Base-by-base conservation (phyloP, 2,329 filamentous ascomycete genomes). In the Cryphonectria radicalis region DNA sequence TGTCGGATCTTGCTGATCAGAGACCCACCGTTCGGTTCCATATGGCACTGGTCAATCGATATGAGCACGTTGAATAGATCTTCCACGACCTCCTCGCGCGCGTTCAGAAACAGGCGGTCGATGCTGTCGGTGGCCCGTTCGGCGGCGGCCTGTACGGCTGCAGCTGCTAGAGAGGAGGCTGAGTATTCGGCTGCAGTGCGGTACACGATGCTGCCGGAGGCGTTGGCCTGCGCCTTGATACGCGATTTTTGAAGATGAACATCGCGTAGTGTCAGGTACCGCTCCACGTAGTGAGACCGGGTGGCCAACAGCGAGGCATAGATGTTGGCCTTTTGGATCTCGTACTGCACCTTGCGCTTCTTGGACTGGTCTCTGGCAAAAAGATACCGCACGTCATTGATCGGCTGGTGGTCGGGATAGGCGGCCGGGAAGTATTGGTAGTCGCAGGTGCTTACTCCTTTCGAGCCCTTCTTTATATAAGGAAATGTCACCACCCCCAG, bases 281-380 rank as follows among this genome's bases (percentile, higher is more conserved):
- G 91, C 79, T 97, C 93, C 0, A 97, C 93, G 70, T 95, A 90
- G 78, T 94, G 95, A 0, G 93, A 95, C 35, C 94, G 88, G 0
- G 93, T 97, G 2, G 91, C 90, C 13, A 97, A 84, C 76, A 94
- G 92, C 7, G 92, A 95, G 2, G 91, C 90, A 77, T 95, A 94
- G 55, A 97, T 93, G 79, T 97, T 97, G 8, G 93, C 93, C 79
- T 97, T 97, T 79, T 97, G 94, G 42, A 97, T 96, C 81, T 97
- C 94, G 75, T 91, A 94, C 78, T 96, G 93, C 5, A 94, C 79
- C 69, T 86, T 83, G 1, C 88, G 85, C 2, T 88, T 85, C 3
- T 84, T 83, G 37, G 82, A 78, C 1, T 86, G 84, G 37, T 88
- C 82, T 28, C 82, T 80, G 68, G 84, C 84, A 71, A 88, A 82